Evolutionary conservation across 2,329 filamentous ascomycete species (phyloP).

Genomic region (Fusarium sacchari): DNA sequence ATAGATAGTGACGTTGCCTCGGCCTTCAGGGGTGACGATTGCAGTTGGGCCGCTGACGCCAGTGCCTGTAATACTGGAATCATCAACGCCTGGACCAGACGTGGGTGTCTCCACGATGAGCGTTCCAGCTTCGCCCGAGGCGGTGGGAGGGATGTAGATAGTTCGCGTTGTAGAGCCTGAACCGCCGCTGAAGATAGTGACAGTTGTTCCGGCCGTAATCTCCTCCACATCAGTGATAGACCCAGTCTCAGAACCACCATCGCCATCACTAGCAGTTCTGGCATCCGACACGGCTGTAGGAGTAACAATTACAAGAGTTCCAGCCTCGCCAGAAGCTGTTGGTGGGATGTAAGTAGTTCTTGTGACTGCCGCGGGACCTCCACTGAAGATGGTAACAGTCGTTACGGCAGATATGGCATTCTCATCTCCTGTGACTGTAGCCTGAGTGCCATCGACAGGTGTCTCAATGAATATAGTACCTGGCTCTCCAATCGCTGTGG

Average conservation of each 20-base stretch:
- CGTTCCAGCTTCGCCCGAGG: not conserved
- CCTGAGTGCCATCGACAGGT: not conserved
- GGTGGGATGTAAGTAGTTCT: not conserved
- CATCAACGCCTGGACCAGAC: not conserved
- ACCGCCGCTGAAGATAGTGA: constrained; percentile 4
- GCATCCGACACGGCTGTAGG: not conserved
- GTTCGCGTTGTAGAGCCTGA: not conserved
- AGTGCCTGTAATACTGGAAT: not conserved
- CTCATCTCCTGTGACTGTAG: not conserved
- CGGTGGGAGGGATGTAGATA: not conserved
- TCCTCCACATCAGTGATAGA: not conserved
- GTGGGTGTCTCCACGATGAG: constrained; percentile 1
- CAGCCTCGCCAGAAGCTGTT: not conserved
- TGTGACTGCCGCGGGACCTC: not conserved
- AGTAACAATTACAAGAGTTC: not conserved
- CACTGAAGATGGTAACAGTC: not conserved
- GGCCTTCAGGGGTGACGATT: not conserved
- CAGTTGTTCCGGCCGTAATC: not conserved
- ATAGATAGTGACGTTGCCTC: constrained; percentile 9
- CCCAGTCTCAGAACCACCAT: not conserved
- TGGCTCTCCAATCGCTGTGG: not conserved
- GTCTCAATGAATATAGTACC: not conserved
- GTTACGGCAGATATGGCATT: not conserved
- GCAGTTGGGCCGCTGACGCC: not conserved
- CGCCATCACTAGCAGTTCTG: accelerated